These are phyloP conservation scores for Setaria viridis DNA, from an alignment of 202 grass and related monocot genomes.

Conservation along the genomic window DNA sequence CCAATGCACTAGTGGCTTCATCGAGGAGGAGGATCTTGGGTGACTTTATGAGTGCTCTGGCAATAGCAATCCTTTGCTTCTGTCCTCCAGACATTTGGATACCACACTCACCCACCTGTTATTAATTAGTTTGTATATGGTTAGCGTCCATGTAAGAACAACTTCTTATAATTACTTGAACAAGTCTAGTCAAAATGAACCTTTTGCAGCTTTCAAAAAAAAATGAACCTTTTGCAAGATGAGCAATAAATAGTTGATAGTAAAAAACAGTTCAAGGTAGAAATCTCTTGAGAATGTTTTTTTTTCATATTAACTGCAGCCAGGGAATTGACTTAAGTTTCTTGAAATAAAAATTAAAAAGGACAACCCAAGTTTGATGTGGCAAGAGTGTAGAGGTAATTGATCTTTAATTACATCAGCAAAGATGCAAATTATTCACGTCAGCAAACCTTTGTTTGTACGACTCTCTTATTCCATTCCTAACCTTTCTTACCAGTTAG, in stretches of 20 bases:
- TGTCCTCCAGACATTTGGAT: slow-evolving; percentile 94
- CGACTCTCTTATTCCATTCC: too few relatives aligned
- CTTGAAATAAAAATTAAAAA: background rate
- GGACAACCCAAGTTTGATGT: too few relatives aligned
- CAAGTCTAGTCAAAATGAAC: background rate
- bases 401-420: background rate
- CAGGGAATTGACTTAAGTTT: too few relatives aligned
- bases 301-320: too few relatives aligned
- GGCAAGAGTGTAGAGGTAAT: too few relatives aligned
- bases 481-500: too few relatives aligned
- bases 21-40: slow-evolving; percentile 93
- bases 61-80: slow-evolving; percentile 94
- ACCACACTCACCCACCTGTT: slow-evolving; percentile 84
- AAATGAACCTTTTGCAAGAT: background rate
- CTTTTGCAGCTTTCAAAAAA: background rate
- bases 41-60: slow-evolving; percentile 80
- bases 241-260: background rate
- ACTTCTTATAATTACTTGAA: slow-evolving; percentile 3
- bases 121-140: background rate
- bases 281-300: too few relatives aligned
- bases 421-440: too few relatives aligned
- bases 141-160: slow-evolving; percentile 13
- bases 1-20: slow-evolving; percentile 87
- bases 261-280: too few relatives aligned
- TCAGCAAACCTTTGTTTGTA: too few relatives aligned